Percentiles rank a stretch among this genome's conserved stretches.
phyloP scores from a whole-genome alignment of 208 protist genomes.

The Acanthamoeba lenticulata region DNA sequence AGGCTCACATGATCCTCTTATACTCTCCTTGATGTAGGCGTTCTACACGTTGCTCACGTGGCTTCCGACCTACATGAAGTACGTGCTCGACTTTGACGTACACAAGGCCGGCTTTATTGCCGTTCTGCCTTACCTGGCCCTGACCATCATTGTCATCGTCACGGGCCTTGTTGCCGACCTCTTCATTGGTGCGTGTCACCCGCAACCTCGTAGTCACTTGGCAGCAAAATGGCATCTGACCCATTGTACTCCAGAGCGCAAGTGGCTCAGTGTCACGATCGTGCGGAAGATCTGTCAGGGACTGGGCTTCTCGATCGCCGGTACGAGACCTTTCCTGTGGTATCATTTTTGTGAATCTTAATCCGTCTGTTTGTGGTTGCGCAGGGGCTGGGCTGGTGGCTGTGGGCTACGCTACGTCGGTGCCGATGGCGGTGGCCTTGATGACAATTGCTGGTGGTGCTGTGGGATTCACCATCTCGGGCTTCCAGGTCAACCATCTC shows the following conservation, averaged over 20 bases:
- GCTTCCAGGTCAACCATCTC: conserved; percentile 62
- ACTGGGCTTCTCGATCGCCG: conserved; percentile 35
- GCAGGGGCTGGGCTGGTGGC: conserved; percentile 16
- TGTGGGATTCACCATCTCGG: conserved; percentile 20
- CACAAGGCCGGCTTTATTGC: conserved; percentile 54
- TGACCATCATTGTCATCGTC: conserved; percentile 19
- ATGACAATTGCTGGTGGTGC: conserved; percentile 58
- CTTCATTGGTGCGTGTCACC: conserved; percentile 14
- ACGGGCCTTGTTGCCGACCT: conserved; percentile 29
- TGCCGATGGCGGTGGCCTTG: conserved; percentile 36
- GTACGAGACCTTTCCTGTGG: neutral
- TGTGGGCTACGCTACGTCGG: neutral
- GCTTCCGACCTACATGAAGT: conserved; percentile 44
- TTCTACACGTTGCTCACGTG: conserved; percentile 67
- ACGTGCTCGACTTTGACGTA: conserved; percentile 55
- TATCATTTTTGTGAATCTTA: neutral
- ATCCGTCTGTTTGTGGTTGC: neutral
- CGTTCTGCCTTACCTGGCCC: conserved; percentile 57
- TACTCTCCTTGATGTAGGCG: neutral
- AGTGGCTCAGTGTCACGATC: conserved; percentile 29
- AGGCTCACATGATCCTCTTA: neutral
- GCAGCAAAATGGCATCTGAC: neutral
- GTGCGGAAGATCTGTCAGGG: conserved; percentile 31
- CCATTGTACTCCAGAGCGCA: neutral
- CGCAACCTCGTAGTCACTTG: neutral